A percentile compares a stretch with the other conserved stretches of the same genome.
Conservation (phyloP, 164 flowering plant species). For the Liriodendron chinense region DNA sequence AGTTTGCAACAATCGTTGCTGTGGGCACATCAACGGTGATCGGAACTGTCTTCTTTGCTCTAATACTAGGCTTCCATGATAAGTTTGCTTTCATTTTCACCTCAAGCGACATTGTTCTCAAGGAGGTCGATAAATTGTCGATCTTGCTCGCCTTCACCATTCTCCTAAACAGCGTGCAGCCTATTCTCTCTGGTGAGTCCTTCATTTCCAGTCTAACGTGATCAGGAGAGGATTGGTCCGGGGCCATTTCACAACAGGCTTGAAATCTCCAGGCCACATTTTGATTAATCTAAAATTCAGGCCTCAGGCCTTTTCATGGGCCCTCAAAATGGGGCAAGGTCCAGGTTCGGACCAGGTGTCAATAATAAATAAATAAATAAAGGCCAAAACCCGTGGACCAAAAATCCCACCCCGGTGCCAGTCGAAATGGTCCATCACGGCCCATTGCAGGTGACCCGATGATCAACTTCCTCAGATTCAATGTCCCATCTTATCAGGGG, state of each 20-base stretch:
- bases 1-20: not conserved
- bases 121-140: not conserved
- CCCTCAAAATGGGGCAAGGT: no score
- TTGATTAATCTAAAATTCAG: no score
- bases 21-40: not conserved
- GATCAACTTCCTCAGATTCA: no score
- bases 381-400: no score
- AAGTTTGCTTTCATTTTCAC: not conserved
- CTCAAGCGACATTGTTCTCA: not conserved
- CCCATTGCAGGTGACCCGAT: no score
- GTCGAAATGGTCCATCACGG: no score
- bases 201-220: not conserved
- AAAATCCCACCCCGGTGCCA: no score
- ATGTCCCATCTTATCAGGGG: not conserved
- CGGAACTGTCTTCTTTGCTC: not conserved
- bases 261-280: no score
- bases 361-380: no score
- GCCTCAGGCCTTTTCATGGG: no score
- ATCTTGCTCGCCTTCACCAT: slow-evolving; percentile 1
- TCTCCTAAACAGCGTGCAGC: not conserved
- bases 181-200: not conserved
- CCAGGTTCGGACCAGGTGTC: no score
- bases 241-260: not conserved
- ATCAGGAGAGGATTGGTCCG: not conserved
- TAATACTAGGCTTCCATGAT: not conserved